Conservation (phyloP, 2,329 filamentous ascomycete genomes). For the Trichoderma koningiopsis region DNA sequence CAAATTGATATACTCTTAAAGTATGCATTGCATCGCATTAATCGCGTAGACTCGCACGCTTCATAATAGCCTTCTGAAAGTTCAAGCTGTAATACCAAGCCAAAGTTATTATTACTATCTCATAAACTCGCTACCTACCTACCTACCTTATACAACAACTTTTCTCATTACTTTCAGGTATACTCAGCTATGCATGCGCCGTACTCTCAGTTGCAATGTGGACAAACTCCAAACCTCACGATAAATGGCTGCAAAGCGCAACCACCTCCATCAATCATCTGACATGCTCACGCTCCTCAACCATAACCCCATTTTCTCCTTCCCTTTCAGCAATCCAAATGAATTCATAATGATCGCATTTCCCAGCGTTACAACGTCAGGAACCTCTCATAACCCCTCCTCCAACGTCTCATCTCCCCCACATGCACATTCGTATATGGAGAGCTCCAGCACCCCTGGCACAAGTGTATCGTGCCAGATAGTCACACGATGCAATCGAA, state of each 20-base stretch:
- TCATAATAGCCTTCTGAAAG: too few species aligned
- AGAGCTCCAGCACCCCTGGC: not conserved
- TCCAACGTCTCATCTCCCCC: not conserved
- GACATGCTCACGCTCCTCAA: not conserved
- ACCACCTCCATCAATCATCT: not conserved
- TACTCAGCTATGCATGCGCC: too few species aligned
- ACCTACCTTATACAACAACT: too few species aligned
- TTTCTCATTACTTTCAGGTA: too few species aligned
- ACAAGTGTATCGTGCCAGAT: constrained; percentile 1
- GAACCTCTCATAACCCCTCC: not conserved
- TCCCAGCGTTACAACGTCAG: not conserved
- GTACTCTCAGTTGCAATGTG: not conserved
- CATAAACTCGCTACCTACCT: too few species aligned
- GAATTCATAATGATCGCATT: not conserved
- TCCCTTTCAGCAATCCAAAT: not conserved
- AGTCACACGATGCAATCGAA: constrained; percentile 16
- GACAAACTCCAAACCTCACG: not conserved
- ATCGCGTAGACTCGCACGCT: too few species aligned
- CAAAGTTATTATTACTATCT: too few species aligned
- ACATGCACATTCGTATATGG: not conserved
- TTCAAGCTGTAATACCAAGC: too few species aligned
- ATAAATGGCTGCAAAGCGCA: not conserved
- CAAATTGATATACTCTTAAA: too few species aligned
- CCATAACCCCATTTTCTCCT: not conserved
- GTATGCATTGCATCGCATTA: too few species aligned